Percentiles rank a stretch among this genome's conserved stretches.
Evolutionary conservation across 2,329 filamentous ascomycete species (phyloP).

Genomic region (Alternaria rosae): DNA sequence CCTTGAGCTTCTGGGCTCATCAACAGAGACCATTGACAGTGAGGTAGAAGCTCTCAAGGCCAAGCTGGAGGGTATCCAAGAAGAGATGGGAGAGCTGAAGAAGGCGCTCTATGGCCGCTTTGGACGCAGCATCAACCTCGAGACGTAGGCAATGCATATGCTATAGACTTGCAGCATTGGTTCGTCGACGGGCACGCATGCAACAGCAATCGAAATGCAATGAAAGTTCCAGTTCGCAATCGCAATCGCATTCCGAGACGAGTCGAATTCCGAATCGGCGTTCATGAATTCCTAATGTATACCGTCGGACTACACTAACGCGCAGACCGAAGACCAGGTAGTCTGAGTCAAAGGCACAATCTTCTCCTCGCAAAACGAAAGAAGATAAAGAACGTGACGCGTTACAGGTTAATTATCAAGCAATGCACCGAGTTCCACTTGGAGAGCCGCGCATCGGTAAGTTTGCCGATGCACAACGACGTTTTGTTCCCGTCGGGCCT

Average conservation of each 20-base stretch:
- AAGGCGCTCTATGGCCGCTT: conserved; percentile 93
- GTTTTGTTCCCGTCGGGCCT: neutral
- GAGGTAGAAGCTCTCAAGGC: conserved; percentile 81
- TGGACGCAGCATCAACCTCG: conserved; percentile 95
- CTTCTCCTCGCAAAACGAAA: neutral
- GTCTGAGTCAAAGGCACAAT: neutral
- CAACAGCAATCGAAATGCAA: neutral
- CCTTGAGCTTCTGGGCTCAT: conserved; percentile 79
- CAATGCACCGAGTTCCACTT: neutral
- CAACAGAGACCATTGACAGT: conserved; percentile 75
- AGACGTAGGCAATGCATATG: conserved; percentile 63
- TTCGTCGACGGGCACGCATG: neutral
- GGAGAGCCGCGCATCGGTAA: conserved; percentile 2
- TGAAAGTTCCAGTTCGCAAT: neutral
- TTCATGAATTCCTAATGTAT: conserved; percentile 1
- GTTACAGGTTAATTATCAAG: neutral
- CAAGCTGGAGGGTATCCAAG: conserved; percentile 74
- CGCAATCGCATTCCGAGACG: neutral
- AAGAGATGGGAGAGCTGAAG: conserved; percentile 91
- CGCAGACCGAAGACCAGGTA: neutral
- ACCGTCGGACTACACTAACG: conserved; percentile 1
- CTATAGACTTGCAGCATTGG: neutral
- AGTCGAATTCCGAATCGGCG: conserved; percentile 10
- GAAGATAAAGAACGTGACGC: neutral
- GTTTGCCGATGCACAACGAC: neutral